Percentiles rank a stretch among this genome's conserved stretches.
phyloP scores from a whole-genome alignment of 2,329 filamentous ascomycete species.

The Epichloe amarillans region DNA sequence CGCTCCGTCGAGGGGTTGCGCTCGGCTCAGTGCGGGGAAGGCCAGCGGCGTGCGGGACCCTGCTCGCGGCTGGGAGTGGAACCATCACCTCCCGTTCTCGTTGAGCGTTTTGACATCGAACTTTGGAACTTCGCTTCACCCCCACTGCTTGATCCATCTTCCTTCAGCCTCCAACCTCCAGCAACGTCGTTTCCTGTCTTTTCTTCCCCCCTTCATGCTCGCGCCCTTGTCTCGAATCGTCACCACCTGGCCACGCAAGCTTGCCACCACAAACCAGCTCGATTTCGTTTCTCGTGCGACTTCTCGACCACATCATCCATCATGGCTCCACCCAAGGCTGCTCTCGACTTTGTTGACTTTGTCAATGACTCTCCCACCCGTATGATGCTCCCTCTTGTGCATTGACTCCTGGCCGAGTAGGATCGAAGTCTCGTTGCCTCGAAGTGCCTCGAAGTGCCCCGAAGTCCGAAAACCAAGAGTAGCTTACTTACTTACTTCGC shows the following conservation, averaged over 20 bases:
- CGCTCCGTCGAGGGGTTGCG: not conserved
- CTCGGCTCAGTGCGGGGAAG: not conserved
- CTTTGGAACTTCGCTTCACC: not conserved
- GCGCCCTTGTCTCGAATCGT: not conserved
- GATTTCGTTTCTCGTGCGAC: not conserved
- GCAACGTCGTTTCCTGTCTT: not conserved
- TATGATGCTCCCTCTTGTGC: conserved; percentile 29
- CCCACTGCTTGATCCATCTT: too few relatives aligned
- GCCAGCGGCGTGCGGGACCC: not conserved
- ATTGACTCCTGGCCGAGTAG: not conserved
- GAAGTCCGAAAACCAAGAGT: too few relatives aligned
- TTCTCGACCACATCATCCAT: conserved; percentile 19
- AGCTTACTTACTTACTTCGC: too few relatives aligned
- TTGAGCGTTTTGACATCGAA: not conserved
- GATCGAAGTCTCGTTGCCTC: not conserved
- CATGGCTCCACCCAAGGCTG: conserved; percentile 43
- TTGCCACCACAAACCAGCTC: not conserved
- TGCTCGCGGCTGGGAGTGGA: not conserved
- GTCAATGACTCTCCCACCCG: conserved; percentile 90
- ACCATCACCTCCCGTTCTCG: not conserved
- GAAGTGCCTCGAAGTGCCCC: not conserved
- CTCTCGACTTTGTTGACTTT: conserved; percentile 81
- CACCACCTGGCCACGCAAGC: not conserved
- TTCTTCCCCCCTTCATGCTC: not conserved
- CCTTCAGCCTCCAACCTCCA: not conserved